Conservation (phyloP, 441 rosid species). For the Oxalis stricta region DNA sequence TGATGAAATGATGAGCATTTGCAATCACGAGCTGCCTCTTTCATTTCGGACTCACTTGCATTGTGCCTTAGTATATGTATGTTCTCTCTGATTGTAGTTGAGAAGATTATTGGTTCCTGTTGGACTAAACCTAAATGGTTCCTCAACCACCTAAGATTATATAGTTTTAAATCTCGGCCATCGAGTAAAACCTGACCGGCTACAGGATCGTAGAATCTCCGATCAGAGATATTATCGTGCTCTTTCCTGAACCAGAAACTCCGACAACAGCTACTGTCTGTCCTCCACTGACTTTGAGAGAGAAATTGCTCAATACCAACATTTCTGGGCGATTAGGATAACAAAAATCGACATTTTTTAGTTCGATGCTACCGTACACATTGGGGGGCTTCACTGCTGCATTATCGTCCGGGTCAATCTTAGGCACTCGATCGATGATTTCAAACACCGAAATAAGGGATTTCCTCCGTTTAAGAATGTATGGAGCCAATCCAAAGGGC, state of each 20-base stretch:
- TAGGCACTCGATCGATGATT: constrained; percentile 87
- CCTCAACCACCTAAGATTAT: constrained; percentile 90
- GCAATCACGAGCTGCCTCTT: constrained; percentile 99
- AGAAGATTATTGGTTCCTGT: constrained; percentile 92
- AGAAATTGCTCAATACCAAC: constrained; percentile 88
- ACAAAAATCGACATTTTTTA: constrained; percentile 85
- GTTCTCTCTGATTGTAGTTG: constrained; percentile 85
- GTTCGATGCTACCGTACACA: constrained; percentile 92
- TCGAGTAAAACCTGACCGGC: constrained; percentile 93
- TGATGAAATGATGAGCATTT: constrained; percentile 96
- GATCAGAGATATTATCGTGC: constrained; percentile 91
- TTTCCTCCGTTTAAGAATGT: constrained; percentile 86
- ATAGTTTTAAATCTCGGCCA: constrained; percentile 76
- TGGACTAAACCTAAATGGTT: constrained; percentile 83
- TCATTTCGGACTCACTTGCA: constrained; percentile 92
- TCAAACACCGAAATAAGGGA: constrained; percentile 91
- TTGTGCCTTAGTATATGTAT: constrained; percentile 94
- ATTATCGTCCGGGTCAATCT: constrained; percentile 89
- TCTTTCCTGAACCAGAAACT: constrained; percentile 98
- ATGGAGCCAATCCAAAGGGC: constrained; percentile 99
- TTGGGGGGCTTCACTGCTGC: constrained; percentile 85
- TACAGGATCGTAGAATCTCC: constrained; percentile 94
- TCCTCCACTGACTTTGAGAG: constrained; percentile 88
- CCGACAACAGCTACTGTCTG: constrained; percentile 95
- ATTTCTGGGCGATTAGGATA: constrained; percentile 91